A percentile compares a stretch with the other conserved stretches of the same genome.
Conservation (phyloP, 2,329 filamentous ascomycete genomes). For the Paramyrothecium roridum region DNA sequence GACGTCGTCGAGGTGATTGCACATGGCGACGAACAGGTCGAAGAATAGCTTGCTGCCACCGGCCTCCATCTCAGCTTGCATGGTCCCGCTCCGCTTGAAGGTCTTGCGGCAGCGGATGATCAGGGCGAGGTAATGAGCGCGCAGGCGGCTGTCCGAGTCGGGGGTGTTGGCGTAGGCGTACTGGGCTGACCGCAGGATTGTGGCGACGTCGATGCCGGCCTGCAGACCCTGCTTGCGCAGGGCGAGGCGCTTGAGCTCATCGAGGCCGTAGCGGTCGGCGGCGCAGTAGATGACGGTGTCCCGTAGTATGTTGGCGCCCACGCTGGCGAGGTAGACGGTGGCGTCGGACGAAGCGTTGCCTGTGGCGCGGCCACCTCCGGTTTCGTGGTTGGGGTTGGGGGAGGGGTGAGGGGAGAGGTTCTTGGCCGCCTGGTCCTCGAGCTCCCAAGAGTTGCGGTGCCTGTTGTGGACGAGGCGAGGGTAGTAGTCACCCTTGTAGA, state of each 20-base stretch:
- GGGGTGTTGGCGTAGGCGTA: constrained; percentile 96
- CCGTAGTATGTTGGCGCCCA: constrained; percentile 75
- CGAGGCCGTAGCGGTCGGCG: constrained; percentile 85
- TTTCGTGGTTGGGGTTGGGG: constrained; percentile 44
- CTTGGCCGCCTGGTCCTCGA: constrained; percentile 59
- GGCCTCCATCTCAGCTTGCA: constrained; percentile 98
- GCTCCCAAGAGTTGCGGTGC: constrained; percentile 82
- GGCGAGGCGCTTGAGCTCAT: constrained; percentile 86
- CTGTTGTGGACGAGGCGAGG: constrained; percentile 85
- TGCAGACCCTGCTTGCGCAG: constrained; percentile 94
- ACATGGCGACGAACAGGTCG: constrained; percentile 96
- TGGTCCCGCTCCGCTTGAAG: constrained; percentile 96
- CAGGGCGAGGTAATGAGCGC: constrained; percentile 94
- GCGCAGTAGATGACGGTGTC: constrained; percentile 95
- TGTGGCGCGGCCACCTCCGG: constrained; percentile 37
- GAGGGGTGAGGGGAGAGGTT: constrained; percentile 40
- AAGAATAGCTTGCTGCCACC: constrained; percentile 92
- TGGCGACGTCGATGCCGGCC: constrained; percentile 85
- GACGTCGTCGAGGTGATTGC: constrained; percentile 96
- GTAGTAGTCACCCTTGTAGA: constrained; percentile 96
- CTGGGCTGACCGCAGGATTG: constrained; percentile 87
- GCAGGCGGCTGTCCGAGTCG: constrained; percentile 85
- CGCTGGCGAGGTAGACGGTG: constrained; percentile 68
- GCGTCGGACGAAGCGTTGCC: constrained; percentile 46
- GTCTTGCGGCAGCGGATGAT: constrained; percentile 97